These are phyloP conservation scores for Pseudogymnoascus sp. DNA, from an alignment of 2,329 filamentous ascomycete species.

Conservation along the genomic window DNA sequence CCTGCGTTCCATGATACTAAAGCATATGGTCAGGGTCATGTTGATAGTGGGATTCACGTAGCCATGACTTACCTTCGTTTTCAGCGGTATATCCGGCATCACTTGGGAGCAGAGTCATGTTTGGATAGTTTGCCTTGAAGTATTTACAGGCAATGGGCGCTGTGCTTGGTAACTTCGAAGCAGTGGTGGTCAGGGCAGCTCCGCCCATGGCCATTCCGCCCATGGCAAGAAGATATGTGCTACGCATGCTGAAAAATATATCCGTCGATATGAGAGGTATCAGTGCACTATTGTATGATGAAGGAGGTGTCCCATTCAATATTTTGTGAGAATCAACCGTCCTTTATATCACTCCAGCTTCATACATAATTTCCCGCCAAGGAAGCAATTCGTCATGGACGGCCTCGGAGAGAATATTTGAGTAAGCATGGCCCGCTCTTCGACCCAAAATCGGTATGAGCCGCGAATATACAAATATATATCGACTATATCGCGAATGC, in stretches of 20 bases:
- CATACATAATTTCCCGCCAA: not conserved
- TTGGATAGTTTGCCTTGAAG: constrained; percentile 14
- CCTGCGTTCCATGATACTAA: constrained; percentile 17
- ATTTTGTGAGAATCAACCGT: not conserved
- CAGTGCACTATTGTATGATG: not conserved
- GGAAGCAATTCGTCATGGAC: not conserved
- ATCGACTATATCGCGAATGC: not conserved
- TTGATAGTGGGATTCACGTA: not conserved
- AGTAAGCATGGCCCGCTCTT: not conserved
- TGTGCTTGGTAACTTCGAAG: not conserved
- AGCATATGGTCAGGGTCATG: not conserved
- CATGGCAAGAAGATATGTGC: not conserved
- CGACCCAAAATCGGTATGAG: not conserved
- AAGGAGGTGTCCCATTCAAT: not conserved
- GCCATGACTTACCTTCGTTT: constrained; percentile 13
- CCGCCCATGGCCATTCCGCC: not conserved
- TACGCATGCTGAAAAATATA: not conserved
- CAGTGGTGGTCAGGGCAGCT: not conserved
- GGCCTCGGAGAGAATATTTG: not conserved
- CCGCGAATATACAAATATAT: not conserved
- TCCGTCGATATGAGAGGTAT: not conserved
- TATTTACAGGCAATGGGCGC: constrained; percentile 5
- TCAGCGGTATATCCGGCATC: constrained; percentile 14
- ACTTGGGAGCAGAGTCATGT: constrained; percentile 15
- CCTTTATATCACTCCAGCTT: not conserved